Evolutionary conservation across 1,284 basidiomycete species (phyloP), one percentile per base, ranked within the genome.

Genomic region (Puccinia triticina): DNA sequence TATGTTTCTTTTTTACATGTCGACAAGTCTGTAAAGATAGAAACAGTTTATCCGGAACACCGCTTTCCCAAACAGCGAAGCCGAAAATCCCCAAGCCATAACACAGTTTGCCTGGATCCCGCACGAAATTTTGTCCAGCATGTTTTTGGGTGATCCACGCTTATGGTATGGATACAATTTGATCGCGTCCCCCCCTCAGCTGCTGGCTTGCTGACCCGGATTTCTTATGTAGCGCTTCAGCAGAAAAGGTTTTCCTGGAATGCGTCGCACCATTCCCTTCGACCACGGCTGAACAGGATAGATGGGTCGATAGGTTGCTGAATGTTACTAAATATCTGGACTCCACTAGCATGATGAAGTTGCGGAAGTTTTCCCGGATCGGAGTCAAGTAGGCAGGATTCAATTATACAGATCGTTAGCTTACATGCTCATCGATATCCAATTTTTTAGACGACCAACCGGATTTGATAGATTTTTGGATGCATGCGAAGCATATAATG

Each of bases 31-130:
- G 4, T 18, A 18, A n/a, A 57, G 50, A 53, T 16, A 21, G 43
- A 4, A 48, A 34, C 5, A 0, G 48, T 34, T 59, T 40, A 71
- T 29, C 29, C n/a, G 23, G 14, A 43, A 5, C 10, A 40, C 43
- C 8, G 48, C 82, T 2, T 29, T 23, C 48, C 57, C 32, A 21
- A n/a, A 26, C 83, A 97, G 94, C 84, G 94, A 96, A 86, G 92
- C 91, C 83, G 91, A 92, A 80, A 93, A 95, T 83, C 88, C 90
- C 0, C 89, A 90, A 0, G 94, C 95, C 0, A 89, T 92, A 26
- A 87, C 89, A 29, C 94, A 96, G 78, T 98, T 99, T 86, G 91
- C 91, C 0, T 99, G 97, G 97, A 98, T 99, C 83, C 96, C 97
- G 0, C 90, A 92, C 48, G 89, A 90, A 59, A 88, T 99, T 43